Base-by-base conservation (phyloP, 495 filamentous ascomycete genomes). In the Hypoxylon fragiforme region DNA sequence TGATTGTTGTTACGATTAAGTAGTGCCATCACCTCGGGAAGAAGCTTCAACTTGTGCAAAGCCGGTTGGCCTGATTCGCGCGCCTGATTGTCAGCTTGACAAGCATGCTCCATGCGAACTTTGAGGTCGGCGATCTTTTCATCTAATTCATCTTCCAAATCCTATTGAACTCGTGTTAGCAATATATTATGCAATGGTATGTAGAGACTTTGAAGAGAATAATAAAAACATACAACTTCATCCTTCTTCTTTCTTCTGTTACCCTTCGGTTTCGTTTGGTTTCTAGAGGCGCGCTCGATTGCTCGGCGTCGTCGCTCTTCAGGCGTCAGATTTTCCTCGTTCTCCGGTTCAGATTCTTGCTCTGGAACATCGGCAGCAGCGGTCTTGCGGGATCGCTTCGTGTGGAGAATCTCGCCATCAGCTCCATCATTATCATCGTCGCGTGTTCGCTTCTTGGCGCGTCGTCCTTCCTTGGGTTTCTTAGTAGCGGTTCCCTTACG, bases 41-140 rank as follows among this genome's bases (percentile, higher is more conserved):
- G 85, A 68, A 99, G 86, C 70, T 90, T 89, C 30, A 99, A 82
- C 70, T 99, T 99, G 72, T 95, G 86, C 59, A 90, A 84, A 26
- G 92, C 94, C 2, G 90, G 89, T 66, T 89, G 75, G 53, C 85
- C 85, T 26, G 84, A 76, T 26, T 87, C 80, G 57, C 92, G 88
- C 28, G 85, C 90, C 22, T 83, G 76, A 49, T 89, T 89, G 69
- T 99, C 95, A 44, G 84, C 82, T 68, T 90, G 80, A 46, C 92
- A 95, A 11, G 95, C 95, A 53, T 88, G 82, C 54, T 92, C 89
- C 95, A 99, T 99, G 41, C 85, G 85, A 46, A 86, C 80, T 61
- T 92, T 92, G 65, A 97, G 87, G 44, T 83, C 77, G 38, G 91
- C 90, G 57, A 99, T 95, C 59, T 92, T 86, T 16, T 88, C 86